Evolutionary conservation across 1,284 basidiomycete genomes (phyloP).

Genomic region (Polyporus tsugae): DNA sequence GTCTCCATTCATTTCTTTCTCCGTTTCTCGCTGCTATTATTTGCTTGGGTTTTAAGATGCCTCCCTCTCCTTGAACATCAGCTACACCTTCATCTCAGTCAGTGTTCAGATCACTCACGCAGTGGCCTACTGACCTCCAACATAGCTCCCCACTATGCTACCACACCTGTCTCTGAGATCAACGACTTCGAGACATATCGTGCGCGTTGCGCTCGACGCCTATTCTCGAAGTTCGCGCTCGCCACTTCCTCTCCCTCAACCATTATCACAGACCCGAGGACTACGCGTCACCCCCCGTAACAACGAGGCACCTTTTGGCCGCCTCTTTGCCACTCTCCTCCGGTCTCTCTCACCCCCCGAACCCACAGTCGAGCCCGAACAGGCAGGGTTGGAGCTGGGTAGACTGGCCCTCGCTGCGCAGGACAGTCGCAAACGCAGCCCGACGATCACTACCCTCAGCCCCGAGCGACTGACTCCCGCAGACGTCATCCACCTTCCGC

Average conservation of each 20-base stretch:
- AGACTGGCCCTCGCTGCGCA: background rate
- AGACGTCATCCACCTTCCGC: background rate
- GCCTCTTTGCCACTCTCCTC: background rate
- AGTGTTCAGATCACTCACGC: background rate
- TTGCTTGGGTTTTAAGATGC: background rate
- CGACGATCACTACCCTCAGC: background rate
- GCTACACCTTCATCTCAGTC: background rate
- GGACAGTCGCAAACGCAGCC: background rate
- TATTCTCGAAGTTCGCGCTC: background rate
- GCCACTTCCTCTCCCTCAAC: background rate
- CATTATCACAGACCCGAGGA: background rate
- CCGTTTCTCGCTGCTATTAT: background rate
- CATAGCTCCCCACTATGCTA: background rate
- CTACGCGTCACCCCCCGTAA: background rate
- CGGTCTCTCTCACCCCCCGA: background rate
- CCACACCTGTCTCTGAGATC: background rate
- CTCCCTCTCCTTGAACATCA: background rate
- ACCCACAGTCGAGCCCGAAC: background rate
- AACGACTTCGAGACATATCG: too few species aligned
- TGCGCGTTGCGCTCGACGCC: background rate
- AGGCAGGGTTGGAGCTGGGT: background rate
- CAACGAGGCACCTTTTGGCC: background rate
- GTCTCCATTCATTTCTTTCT: background rate
- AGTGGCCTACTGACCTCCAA: background rate
- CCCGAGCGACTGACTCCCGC: constrained; percentile 1